Percentiles rank a stretch among this genome's conserved stretches.
Conservation (phyloP, 2,329 filamentous ascomycete genomes). For the Shiraia sp. region DNA sequence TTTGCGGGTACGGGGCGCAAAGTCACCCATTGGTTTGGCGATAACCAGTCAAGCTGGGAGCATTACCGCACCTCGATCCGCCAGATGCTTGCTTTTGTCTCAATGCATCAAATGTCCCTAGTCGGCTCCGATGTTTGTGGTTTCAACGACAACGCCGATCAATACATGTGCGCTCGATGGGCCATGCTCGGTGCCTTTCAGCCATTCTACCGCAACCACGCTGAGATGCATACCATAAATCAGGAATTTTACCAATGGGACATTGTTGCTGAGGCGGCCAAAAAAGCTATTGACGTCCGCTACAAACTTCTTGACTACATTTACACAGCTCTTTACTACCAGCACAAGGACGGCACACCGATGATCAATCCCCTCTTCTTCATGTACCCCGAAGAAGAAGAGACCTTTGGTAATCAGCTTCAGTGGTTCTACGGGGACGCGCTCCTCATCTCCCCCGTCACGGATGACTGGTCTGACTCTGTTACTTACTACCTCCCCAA, state of each 20-base stretch:
- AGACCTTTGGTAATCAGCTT: constrained; percentile 56
- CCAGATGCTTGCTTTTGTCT: constrained; percentile 51
- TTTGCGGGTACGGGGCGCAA: constrained; percentile 71
- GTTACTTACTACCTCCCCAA: constrained; percentile 62
- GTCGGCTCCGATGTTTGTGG: constrained; percentile 72
- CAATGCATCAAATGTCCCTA: constrained; percentile 54
- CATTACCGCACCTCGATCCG: constrained; percentile 50
- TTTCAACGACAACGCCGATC: constrained; percentile 68
- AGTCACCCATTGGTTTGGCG: constrained; percentile 65
- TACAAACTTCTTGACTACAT: constrained; percentile 80
- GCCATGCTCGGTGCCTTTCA: constrained; percentile 72
- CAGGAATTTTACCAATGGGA: constrained; percentile 78
- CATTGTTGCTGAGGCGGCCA: constrained; percentile 64
- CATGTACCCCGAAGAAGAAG: constrained; percentile 63
- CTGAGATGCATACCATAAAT: constrained; percentile 54
- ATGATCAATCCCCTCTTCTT: constrained; percentile 73
- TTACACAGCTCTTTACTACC: constrained; percentile 70
- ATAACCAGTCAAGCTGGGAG: constrained; percentile 53
- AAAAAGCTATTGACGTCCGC: constrained; percentile 70
- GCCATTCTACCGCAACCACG: constrained; percentile 78
- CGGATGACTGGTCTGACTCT: constrained; percentile 54
- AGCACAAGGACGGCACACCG: constrained; percentile 65
- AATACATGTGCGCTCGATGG: constrained; percentile 76
- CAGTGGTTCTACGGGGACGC: constrained; percentile 65
- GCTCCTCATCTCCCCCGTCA: constrained; percentile 62